Percentiles rank a stretch among this genome's conserved stretches.
Conservation (phyloP, 2,329 filamentous ascomycete genomes). For the Trichoderma brevicompactum region DNA sequence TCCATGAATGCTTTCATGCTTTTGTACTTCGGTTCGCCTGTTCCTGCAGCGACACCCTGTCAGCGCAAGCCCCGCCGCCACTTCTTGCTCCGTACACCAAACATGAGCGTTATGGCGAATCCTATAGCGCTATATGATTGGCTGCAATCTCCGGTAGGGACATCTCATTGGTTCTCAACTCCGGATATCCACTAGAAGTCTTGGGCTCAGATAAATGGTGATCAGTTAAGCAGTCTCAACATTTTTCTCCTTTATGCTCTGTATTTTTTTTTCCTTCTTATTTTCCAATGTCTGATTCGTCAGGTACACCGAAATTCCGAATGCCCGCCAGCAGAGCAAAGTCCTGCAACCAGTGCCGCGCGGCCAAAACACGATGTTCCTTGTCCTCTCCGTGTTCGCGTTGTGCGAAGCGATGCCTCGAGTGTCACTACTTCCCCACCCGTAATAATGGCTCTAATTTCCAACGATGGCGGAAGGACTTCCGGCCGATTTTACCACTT, state of each 20-base stretch:
- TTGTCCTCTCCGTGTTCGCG: slow-evolving; percentile 13
- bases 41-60: no score
- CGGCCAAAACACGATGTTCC: slow-evolving; percentile 20
- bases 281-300: not conserved
- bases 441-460: not conserved
- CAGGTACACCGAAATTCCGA: not conserved
- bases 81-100: not conserved
- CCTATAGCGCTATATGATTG: slow-evolving; percentile 3
- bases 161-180: slow-evolving; percentile 15
- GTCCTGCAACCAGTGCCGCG: slow-evolving; percentile 19
- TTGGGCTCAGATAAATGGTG: not conserved
- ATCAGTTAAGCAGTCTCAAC: not conserved
- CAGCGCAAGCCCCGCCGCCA: not conserved
- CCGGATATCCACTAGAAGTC: not conserved
- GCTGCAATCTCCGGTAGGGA: slow-evolving; percentile 9
- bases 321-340: slow-evolving; percentile 18
- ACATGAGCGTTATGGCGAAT: not conserved
- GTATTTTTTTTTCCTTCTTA: not conserved
- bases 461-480: not conserved
- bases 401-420: slow-evolving; percentile 2
- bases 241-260: not conserved
- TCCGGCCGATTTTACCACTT: not conserved
- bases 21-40: no score
- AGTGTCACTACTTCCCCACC: not conserved
- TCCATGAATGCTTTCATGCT: no score